Conservation (phyloP, 805 yeast genomes). For the Kuraishia capsulata region DNA sequence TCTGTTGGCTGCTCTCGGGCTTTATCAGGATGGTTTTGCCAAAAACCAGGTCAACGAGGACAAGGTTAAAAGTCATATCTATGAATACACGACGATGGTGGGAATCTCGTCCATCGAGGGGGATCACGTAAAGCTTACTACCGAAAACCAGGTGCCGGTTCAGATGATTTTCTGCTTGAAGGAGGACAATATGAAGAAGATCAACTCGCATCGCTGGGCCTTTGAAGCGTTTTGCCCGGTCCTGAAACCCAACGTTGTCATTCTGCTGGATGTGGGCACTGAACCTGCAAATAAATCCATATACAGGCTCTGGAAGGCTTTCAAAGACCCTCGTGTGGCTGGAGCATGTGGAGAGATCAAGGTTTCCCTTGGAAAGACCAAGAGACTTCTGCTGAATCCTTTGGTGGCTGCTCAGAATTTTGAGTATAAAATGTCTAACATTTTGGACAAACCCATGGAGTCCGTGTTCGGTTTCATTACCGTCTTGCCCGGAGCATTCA, state of each 20-base stretch:
- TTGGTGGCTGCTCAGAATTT: constrained; percentile 94
- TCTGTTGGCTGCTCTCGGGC: constrained; percentile 77
- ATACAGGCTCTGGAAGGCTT: constrained; percentile 84
- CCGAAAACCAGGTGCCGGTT: constrained; percentile 66
- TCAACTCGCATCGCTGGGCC: constrained; percentile 96
- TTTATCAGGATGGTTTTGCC: constrained; percentile 93
- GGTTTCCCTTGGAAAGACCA: constrained; percentile 62
- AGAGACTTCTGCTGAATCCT: constrained; percentile 58
- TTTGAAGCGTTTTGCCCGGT: constrained; percentile 85
- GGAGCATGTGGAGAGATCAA: constrained; percentile 98
- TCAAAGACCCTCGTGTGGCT: constrained; percentile 70
- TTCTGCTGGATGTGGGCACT: constrained; percentile 90
- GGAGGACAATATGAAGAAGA: constrained; percentile 81
- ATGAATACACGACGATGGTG: constrained; percentile 89
- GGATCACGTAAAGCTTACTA: constrained; percentile 55
- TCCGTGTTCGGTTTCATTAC: constrained; percentile 90
- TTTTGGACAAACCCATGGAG: constrained; percentile 92
- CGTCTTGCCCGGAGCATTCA: constrained; percentile 94
- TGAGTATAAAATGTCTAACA: constrained; percentile 92
- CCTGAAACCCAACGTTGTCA: constrained; percentile 73
- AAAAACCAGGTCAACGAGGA: constrained; percentile 80
- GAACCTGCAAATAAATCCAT: constrained; percentile 79
- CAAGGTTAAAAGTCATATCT: constrained; percentile 77
- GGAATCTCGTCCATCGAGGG: constrained; percentile 60
- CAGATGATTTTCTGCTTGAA: constrained; percentile 86